Evolutionary conservation across 352 stramenopile species (phyloP), one percentile per base, ranked within the genome.

Genomic region (Phytophthora capsici): DNA sequence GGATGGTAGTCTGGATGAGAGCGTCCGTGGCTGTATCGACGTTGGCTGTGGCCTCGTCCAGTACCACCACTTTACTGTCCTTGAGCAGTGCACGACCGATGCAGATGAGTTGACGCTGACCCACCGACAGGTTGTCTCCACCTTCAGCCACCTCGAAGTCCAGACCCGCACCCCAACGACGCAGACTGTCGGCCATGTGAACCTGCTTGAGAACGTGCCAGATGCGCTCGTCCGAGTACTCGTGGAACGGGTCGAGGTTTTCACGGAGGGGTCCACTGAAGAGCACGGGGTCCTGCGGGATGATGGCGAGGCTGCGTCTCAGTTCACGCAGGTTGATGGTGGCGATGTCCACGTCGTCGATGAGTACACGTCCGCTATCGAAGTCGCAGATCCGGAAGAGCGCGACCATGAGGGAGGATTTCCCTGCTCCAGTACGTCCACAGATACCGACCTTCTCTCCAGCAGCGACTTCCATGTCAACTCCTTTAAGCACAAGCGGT

Each of bases 1-100:
- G 76, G 58, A 98, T 96, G 10, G 87, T 93, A 1, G 64, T 56
- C 57, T 69, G 3, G 46, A 78, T 76, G 28, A 78, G 62, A 5
- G 43, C 45, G 58, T 98, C 90, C 10, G 75, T 89, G 12, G 41
- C 45, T 5, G 45, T 52, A 12, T 52, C 45, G 25, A 52, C 45
- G 16, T 82, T 91, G 13, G 88, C 86, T 1, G 96, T 99, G 2
- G 96, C 96, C 75, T 99, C 97, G 56, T 99, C 97, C 73, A 99
- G 88, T 8, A 99, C 74, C 14, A 99, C 73, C 37, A 99, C 93
- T 46, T 73, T 75, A 47, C 89, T 93, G 45, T 97, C 80, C 20
- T 85, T 80, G 13, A 99, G 71, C 43, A 99, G 71, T 7, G 96
- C 96, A 23, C 97, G 78, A 19, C 82, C 97, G 46, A 99, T 89